Conservation (phyloP, 176 grass and related monocot species). For the Tuctoria greenei region DNA sequence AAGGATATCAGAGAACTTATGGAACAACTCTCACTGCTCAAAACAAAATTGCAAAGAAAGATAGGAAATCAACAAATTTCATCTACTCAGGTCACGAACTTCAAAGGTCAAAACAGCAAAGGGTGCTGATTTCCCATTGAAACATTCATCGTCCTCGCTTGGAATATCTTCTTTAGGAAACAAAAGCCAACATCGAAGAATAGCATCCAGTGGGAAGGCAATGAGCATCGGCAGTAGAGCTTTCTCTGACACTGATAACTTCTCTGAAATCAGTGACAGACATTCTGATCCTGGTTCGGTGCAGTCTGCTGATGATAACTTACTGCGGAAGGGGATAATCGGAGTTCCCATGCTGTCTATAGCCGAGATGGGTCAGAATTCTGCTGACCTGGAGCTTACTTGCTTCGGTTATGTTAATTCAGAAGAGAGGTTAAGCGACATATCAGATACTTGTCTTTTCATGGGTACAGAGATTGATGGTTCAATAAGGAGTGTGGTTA, state of each 20-base stretch:
- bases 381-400: conserved; percentile 46
- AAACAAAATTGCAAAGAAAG: conserved; percentile 72
- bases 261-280: conserved; percentile 65
- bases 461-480: conserved; percentile 88
- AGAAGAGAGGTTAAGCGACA: conserved; percentile 77
- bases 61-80: conserved; percentile 62
- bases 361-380: conserved; percentile 28
- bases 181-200: conserved; percentile 42
- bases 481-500: conserved; percentile 55
- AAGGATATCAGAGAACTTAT: conserved; percentile 64
- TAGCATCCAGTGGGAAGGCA: conserved; percentile 37
- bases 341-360: conserved; percentile 34
- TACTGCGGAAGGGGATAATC: conserved; percentile 38
- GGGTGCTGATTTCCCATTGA: conserved; percentile 47
- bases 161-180: conserved; percentile 59
- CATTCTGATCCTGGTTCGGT: conserved; percentile 74
- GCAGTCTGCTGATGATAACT: conserved; percentile 51
- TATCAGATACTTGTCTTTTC: conserved; percentile 76
- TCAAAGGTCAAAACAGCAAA: conserved; percentile 42
- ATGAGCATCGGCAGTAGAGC: conserved; percentile 33
- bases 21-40: conserved; percentile 72
- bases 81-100: conserved; percentile 43
- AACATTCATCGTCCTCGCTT: conserved; percentile 72
- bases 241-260: conserved; percentile 51
- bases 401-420: conserved; percentile 59